Percentiles rank a stretch among this genome's conserved stretches.
Conservation (phyloP, 192 early-diverging fungal genomes). For the Umbelopsis sp. region DNA sequence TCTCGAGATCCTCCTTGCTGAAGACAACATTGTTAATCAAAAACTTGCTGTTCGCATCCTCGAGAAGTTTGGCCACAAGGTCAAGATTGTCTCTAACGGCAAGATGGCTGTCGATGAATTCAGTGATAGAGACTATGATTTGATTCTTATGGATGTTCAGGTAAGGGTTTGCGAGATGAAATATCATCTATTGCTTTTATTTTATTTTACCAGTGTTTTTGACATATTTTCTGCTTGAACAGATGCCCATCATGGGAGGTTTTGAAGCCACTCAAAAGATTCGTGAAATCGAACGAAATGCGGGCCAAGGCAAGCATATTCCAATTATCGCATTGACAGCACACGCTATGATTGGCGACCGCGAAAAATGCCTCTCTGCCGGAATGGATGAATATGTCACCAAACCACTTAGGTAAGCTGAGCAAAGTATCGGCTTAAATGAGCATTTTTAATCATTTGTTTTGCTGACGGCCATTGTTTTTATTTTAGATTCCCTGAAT, state of each 20-base stretch:
- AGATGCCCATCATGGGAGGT: constrained; percentile 88
- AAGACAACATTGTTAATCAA: constrained; percentile 87
- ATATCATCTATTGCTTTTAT: background rate
- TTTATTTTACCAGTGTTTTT: background rate
- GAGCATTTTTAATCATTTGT: background rate
- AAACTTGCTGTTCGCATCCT: constrained; percentile 74
- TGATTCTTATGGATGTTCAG: constrained; percentile 86
- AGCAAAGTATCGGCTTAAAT: background rate
- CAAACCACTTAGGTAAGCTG: constrained; percentile 48
- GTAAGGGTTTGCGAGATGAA: background rate
- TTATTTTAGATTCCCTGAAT: constrained; percentile 52
- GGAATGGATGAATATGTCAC: constrained; percentile 82
- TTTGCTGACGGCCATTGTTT: background rate
- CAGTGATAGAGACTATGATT: constrained; percentile 53
- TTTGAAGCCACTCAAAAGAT: constrained; percentile 84
- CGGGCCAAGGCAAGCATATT: constrained; percentile 49
- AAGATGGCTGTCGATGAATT: constrained; percentile 76
- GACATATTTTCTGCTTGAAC: background rate
- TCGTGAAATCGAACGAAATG: constrained; percentile 65
- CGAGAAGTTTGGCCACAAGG: constrained; percentile 76
- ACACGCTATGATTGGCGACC: constrained; percentile 87
- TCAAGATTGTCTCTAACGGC: constrained; percentile 77
- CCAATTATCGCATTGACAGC: constrained; percentile 88
- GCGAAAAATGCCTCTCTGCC: constrained; percentile 81
- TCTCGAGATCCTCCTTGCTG: constrained; percentile 76